phyloP scores from a whole-genome alignment of 768 basidiomycete species.

The Boletus rex-veris region DNA sequence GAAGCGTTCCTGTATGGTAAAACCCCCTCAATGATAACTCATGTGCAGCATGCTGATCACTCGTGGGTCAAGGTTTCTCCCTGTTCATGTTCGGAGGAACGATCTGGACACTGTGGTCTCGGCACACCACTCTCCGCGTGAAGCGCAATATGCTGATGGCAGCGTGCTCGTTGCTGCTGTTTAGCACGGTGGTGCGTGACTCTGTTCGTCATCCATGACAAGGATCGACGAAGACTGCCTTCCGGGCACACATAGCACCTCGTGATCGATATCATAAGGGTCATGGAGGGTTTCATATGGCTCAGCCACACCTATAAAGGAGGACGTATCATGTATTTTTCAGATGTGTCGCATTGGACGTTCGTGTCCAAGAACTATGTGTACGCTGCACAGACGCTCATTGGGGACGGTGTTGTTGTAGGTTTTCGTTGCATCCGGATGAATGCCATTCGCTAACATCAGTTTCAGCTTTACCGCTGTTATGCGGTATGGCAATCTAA shows the following conservation, averaged over 20 bases:
- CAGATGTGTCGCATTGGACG: slow-evolving; percentile 23
- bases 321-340: slow-evolving; percentile 25
- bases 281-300: slow-evolving; percentile 26
- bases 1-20: slow-evolving; percentile 23
- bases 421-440: neutral
- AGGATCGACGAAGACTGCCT: neutral
- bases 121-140: slow-evolving; percentile 4
- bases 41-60: neutral
- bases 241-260: slow-evolving; percentile 19
- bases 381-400: slow-evolving; percentile 25
- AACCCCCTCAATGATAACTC: neutral
- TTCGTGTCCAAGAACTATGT: slow-evolving; percentile 27
- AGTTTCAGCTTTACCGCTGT: slow-evolving; percentile 24
- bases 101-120: slow-evolving; percentile 21
- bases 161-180: slow-evolving; percentile 26
- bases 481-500: slow-evolving; percentile 34
- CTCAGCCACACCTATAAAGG: slow-evolving; percentile 7
- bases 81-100: slow-evolving; percentile 34
- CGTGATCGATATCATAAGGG: slow-evolving; percentile 22
- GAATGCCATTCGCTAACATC: neutral
- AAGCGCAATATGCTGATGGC: slow-evolving; percentile 21
- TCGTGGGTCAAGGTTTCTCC: slow-evolving; percentile 28
- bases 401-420: slow-evolving; percentile 32
- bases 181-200: slow-evolving; percentile 30
- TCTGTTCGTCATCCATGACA: neutral